Evolutionary conservation across 2,329 filamentous ascomycete species (phyloP), one percentile per base, ranked within the genome.

Genomic region (Alternaria arbusti): DNA sequence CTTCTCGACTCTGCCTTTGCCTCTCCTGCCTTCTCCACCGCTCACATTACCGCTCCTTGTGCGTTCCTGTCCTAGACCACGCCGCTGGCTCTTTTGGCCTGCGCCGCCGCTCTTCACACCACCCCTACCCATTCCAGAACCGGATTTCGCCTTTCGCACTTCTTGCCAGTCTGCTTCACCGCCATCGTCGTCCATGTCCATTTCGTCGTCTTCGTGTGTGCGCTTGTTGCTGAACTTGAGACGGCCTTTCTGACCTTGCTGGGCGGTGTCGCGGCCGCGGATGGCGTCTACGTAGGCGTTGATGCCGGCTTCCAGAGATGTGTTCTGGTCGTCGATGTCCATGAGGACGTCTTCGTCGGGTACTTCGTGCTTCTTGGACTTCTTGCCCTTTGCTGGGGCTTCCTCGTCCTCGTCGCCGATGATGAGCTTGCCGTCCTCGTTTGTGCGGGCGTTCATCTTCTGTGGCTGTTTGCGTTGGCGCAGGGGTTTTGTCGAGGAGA

Each of bases 401-500:
- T 74, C 74, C 15, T 79, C 72, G 17, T 80, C 80, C 6, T 86
- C 84, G 20, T 82, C 83, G 71, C 89, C 90, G 57, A 96, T 85
- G 68, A 96, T 87, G 45, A 96, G 86, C 82, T 94, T 96, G 65
- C 93, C 93, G 76, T 96, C 92, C 52, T 90, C 80, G 74, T 96
- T 89, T 11, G 80, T 81, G 58, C 76, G 82, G 45, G 82, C 87
- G 61, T 79, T 82, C 54, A 77, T 80, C 77, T 78, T 78, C 67
- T 68, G 72, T 10, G 78, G 78, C 15, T 84, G 84, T 72, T 86
- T 85, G 77, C 87, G 87, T 70, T 86, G 80, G 77, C 89, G 90
- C 59, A 87, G 81, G 4, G 94, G 95, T 79, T 94, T 95, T 11
- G 93, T 97, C 6, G 92, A 93, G 3, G 94, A 97, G 74, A 99